phyloP scores from a whole-genome alignment of 148 eudicot genomes.

The Chenopodium formosanum region DNA sequence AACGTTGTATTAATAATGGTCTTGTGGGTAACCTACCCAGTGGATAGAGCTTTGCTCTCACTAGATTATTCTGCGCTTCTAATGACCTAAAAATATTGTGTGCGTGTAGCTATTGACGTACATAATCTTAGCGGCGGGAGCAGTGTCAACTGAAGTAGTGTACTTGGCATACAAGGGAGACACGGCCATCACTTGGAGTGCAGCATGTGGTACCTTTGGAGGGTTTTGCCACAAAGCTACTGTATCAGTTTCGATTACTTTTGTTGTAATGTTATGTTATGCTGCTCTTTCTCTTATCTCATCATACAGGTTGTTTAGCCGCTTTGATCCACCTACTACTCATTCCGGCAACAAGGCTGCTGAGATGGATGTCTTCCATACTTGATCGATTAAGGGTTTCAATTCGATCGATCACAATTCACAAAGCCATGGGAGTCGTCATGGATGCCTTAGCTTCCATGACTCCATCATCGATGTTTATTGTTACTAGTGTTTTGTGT shows the following conservation, averaged over 20 bases:
- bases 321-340: conserved; percentile 61
- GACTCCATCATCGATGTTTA: not conserved
- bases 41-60: too few species aligned
- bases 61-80: too few species aligned
- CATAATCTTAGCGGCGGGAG: conserved; percentile 73
- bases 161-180: conserved; percentile 88
- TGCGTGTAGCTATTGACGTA: conserved; percentile 61
- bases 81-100: not conserved
- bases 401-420: not conserved
- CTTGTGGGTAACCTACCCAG: too few species aligned
- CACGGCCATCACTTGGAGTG: conserved; percentile 64
- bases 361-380: conserved; percentile 38
- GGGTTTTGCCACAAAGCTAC: conserved; percentile 68
- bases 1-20: too few species aligned
- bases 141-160: conserved; percentile 71
- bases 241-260: conserved; percentile 55
- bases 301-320: conserved; percentile 84
- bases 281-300: conserved; percentile 75
- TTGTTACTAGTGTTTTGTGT: too few species aligned
- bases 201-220: conserved; percentile 57
- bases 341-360: conserved; percentile 40
- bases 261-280: conserved; percentile 59
- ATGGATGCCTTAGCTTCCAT: not conserved
- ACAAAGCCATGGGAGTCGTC: not conserved
- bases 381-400: not conserved